Evolutionary conservation across 176 grass and related monocot species (phyloP), one percentile per base, ranked within the genome.

Genomic region (Rhynchospora pubera): DNA sequence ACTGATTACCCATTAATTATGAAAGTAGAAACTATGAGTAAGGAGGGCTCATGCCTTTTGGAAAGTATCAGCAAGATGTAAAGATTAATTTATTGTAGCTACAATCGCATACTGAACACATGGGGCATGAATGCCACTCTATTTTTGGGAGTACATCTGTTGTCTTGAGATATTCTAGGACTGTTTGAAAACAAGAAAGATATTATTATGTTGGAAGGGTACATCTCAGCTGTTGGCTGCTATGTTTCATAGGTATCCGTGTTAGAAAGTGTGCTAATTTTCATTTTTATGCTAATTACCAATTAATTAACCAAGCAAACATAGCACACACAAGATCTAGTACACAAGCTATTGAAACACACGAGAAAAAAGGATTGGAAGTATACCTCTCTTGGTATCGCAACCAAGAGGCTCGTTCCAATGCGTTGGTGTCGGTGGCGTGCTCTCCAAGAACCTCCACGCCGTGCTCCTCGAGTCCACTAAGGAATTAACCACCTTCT

Each of bases 211-310:
- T 44, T 69, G 39, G 24, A 14, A 2, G 4, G 16, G 11, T 45
- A 68, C n/a, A 15, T 9, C 23, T 53, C 11, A 75, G 5, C 23
- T 53, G 21, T 69, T 21, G 28, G 71, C 11, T 75, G 13, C 71
- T 53, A 45, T 65, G 65, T 81, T 65, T 21, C 28, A 43, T 87
- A 98, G 95, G 85, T 98, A 94, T 83, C 95, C n/a, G n/a, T n/a
- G n/a, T n/a, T n/a, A n/a, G n/a, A n/a, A n/a, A n/a, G n/a, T n/a
- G n/a, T n/a, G n/a, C n/a, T n/a, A n/a, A n/a, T n/a, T n/a, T n/a
- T n/a, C n/a, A n/a, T n/a, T n/a, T n/a, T n/a, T n/a, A n/a, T n/a
- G n/a, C n/a, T n/a, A n/a, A n/a, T n/a, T n/a, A n/a, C n/a, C n/a
- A n/a, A n/a, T n/a, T n/a, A n/a, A n/a, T n/a, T n/a, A n/a, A n/a